Conservation (phyloP, 2,329 filamentous ascomycete genomes). For the Fusarium sp. region DNA sequence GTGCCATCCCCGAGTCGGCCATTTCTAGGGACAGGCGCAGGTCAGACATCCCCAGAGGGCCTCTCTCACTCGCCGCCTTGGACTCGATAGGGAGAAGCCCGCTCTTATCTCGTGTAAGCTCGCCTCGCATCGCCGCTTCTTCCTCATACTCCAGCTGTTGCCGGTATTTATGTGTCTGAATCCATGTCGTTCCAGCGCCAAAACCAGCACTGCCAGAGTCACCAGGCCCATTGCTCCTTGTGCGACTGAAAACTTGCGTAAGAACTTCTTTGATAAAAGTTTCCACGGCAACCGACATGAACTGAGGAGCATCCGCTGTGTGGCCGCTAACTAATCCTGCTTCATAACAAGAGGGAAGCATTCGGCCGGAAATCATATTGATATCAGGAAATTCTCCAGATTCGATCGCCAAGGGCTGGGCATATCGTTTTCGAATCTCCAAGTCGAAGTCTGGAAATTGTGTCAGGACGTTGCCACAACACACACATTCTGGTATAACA, state of each 20-base stretch:
- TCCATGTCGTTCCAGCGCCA: conserved; percentile 72
- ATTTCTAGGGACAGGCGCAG: conserved; percentile 79
- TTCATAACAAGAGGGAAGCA: conserved; percentile 75
- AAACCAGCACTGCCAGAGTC: conserved; percentile 69
- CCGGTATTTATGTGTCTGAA: conserved; percentile 82
- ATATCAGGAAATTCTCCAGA: conserved; percentile 75
- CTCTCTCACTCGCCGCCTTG: conserved; percentile 75
- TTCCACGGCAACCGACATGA: conserved; percentile 72
- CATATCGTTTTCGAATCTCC: conserved; percentile 72
- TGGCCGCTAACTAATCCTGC: conserved; percentile 69
- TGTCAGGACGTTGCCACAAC: conserved; percentile 29
- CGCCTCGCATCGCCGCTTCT: conserved; percentile 74
- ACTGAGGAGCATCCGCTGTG: conserved; percentile 66
- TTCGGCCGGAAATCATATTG: conserved; percentile 68
- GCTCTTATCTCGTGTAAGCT: conserved; percentile 76
- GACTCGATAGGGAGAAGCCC: conserved; percentile 84
- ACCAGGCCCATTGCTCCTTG: conserved; percentile 70
- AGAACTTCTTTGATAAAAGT: conserved; percentile 73
- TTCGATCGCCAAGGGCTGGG: conserved; percentile 70
- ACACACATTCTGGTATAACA: conserved; percentile 13
- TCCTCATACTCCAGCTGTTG: conserved; percentile 80
- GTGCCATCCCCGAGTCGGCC: conserved; percentile 76
- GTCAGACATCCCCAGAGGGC: conserved; percentile 79
- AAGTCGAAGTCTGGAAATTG: conserved; percentile 66
- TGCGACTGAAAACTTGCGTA: conserved; percentile 69